Percentiles rank a stretch among this genome's conserved stretches.
These are phyloP conservation scores for Hibiscus syriacus DNA, from an alignment of 345 rosid species.

Conservation along the genomic window DNA sequence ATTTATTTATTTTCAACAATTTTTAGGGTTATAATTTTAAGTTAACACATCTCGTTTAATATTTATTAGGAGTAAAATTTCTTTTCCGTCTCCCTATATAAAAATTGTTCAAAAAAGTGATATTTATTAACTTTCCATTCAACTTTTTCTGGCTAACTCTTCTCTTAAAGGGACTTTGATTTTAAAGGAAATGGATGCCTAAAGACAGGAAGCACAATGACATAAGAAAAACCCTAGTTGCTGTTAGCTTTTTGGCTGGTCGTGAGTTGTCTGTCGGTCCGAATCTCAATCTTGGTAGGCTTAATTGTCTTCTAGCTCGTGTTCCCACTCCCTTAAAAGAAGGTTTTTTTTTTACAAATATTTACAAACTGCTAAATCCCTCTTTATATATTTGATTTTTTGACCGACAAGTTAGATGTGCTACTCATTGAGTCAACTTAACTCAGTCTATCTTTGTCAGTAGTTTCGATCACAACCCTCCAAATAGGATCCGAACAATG, in stretches of 20 bases:
- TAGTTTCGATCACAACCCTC: slow-evolving; percentile 39
- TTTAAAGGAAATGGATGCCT: slow-evolving; percentile 7
- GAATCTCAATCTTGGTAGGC: slow-evolving; percentile 34
- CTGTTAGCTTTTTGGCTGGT: slow-evolving; percentile 27
- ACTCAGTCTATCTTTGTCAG: slow-evolving; percentile 42
- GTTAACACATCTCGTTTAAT: too few species aligned
- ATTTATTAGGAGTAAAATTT: too few species aligned
- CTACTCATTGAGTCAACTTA: slow-evolving; percentile 26
- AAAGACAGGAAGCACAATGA: slow-evolving; percentile 30
- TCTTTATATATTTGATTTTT: slow-evolving; percentile 7
- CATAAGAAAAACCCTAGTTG: slow-evolving; percentile 27
- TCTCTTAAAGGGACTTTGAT: neutral
- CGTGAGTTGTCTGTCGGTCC: slow-evolving; percentile 38
- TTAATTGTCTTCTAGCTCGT: slow-evolving; percentile 44
- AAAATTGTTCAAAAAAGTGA: too few species aligned
- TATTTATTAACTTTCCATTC: too few species aligned
- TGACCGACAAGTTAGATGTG: slow-evolving; percentile 8
- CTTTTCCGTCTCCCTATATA: too few species aligned
- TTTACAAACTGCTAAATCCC: neutral
- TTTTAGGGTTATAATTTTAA: too few species aligned
- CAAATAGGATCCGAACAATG: slow-evolving; percentile 44
- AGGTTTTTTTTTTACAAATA: slow-evolving; percentile 18
- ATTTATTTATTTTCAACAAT: too few species aligned
- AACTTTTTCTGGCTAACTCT: neutral
- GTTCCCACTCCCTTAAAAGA: slow-evolving; percentile 52